Percentiles rank a stretch among this genome's conserved stretches.
These are phyloP conservation scores for Colletotrichum kahawae DNA, from an alignment of 2,329 filamentous ascomycete genomes.

Conservation along the genomic window DNA sequence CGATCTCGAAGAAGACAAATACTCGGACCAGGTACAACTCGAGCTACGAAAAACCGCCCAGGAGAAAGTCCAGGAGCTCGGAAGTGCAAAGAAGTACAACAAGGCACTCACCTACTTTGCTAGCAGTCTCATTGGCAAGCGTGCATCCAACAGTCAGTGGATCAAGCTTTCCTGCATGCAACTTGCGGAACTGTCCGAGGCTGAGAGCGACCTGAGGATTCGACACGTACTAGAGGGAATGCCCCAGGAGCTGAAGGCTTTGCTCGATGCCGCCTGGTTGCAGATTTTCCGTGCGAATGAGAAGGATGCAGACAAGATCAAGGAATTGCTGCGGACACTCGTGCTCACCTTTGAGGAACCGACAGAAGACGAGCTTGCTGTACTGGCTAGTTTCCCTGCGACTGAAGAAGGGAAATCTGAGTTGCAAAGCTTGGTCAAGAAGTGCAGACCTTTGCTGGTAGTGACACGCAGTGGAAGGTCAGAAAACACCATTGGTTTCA, in stretches of 20 bases:
- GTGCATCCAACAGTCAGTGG: slow-evolving; percentile 48
- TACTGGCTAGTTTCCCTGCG: slow-evolving; percentile 39
- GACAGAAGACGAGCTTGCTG: slow-evolving; percentile 39
- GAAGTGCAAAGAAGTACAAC: slow-evolving; percentile 42
- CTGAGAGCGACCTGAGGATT: slow-evolving; percentile 42
- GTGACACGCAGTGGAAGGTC: slow-evolving; percentile 14
- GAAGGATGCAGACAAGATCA: slow-evolving; percentile 39
- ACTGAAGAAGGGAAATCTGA: slow-evolving; percentile 35
- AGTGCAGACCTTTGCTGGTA: slow-evolving; percentile 39
- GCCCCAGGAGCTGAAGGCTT: slow-evolving; percentile 40
- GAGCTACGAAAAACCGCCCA: slow-evolving; percentile 40
- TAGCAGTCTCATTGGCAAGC: slow-evolving; percentile 44
- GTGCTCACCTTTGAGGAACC: slow-evolving; percentile 47
- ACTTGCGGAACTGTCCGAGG: slow-evolving; percentile 40
- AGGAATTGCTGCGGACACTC: slow-evolving; percentile 45
- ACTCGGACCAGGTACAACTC: slow-evolving; percentile 39
- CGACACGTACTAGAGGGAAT: slow-evolving; percentile 42
- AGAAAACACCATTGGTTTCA: slow-evolving; percentile 27
- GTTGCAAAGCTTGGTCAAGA: slow-evolving; percentile 37
- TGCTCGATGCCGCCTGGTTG: slow-evolving; percentile 42
- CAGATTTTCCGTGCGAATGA: slow-evolving; percentile 38
- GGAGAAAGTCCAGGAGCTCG: slow-evolving; percentile 37
- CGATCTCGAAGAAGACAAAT: slow-evolving; percentile 41
- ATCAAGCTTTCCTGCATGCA: slow-evolving; percentile 48
- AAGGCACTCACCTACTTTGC: slow-evolving; percentile 46